Evolutionary conservation across 257 asterid species (phyloP), one percentile per base, ranked within the genome.

Genomic region (Striga asiatica): DNA sequence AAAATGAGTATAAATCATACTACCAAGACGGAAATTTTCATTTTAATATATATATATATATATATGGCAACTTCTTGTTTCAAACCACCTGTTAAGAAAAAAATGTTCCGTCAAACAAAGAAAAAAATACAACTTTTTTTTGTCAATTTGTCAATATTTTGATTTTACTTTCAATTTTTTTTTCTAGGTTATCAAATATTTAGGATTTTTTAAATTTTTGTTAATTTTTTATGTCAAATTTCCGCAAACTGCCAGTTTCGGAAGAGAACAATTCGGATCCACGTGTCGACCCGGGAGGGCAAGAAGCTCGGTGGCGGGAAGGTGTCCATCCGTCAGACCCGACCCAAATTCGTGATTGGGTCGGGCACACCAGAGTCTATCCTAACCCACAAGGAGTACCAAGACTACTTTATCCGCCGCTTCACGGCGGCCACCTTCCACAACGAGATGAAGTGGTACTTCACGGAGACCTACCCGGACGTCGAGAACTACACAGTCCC

Each of bases 371-470:
- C 81, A 12, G 57, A 21, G 4, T 20, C 62, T n/a, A 76, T 81
- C 50, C 22, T 73, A 13, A 54, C 45, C 24, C 28, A 41, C 63
- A 63, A 64, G 49, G 66, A 64, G 1, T 81, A 78, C 51, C 83
- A 74, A 12, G 71, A 76, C 32, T 81, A 75, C 80, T 78, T 81
- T 59, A 12, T 62, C 3, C 4, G 60, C 5, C 81, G 91, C 4
- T 81, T 76, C 72, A 61, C 72, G 0, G 79, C 79, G 2, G 50
- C 74, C 0, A 65, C 75, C 1, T 79, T 79, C 22, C 66, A 73
- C 73, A 81, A 81, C 55, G 81, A 81, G 58, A 62, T 81, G 74
- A 81, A 81, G 45, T 81, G 89, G 89, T 78, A 81, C 65, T 74
- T 51, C 31, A 72, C 72, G 0, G 79, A 81, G 48, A 3, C 0